Base-by-base conservation (phyloP, 2,329 filamentous ascomycete genomes). In the Rhexocercosporidium sp. region DNA sequence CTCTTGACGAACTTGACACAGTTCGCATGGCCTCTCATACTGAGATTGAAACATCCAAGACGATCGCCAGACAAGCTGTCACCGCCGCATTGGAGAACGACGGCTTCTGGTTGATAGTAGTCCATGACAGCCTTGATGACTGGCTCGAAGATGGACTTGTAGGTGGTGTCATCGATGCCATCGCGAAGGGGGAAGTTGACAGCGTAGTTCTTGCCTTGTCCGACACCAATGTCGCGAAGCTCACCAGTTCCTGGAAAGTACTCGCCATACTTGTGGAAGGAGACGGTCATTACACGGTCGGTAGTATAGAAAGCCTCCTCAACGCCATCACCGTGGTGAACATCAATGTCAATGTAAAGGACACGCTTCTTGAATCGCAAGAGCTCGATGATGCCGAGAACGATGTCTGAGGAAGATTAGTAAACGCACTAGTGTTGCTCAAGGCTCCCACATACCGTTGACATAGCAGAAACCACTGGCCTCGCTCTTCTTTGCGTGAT, bases 391-490 rank as follows among this genome's bases (percentile, higher is more conserved):
- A 97, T 97, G 37, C 93, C 94, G 46, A 99, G 90, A 39, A 99
- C 96, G 70, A 99, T 98, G 80, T 99, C 88, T 97, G 82, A 83
- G 87, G 14, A 25, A 83, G 83, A 60, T 76, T 27, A 88, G 59
- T 4, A 34, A 47, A 73, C 66, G 70, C 67, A n/a, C n/a, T 9
- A 22, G n/a, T 8, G n/a, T 20, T 20, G 47, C 29, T 34, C 41
- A 12, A 20, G 8, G 18, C 39, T 12, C n/a, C 37, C 20, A 84
- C 81, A 84, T 88, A 87, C 92, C 95, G 78, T 99, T 99, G 74
- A 98, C 93, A 79, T 99, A 99, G 83, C 96, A 99, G 83, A 99
- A 99, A 41, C 96, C 96, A 74, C 91, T 95, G 68, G 96, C 96
- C 81, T 97, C 94, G 72, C 92, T 92, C 81, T 98, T 98, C 81